These are phyloP conservation scores for Nevesoporus exiguus DNA, from an alignment of 768 basidiomycete genomes.

Conservation along the genomic window DNA sequence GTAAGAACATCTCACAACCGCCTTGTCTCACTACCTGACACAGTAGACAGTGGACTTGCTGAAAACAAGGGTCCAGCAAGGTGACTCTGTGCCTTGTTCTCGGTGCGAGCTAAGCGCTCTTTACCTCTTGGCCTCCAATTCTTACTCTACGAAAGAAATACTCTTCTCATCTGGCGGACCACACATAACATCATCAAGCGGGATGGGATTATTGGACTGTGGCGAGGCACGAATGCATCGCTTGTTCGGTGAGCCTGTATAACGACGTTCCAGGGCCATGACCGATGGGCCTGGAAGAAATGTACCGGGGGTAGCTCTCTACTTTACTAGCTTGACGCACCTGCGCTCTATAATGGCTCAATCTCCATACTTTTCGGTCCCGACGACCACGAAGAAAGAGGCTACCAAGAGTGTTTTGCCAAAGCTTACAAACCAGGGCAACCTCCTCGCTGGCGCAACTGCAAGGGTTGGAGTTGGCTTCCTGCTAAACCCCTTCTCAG, in stretches of 20 bases:
- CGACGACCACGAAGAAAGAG: slow-evolving; percentile 14
- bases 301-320: slow-evolving; percentile 89
- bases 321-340: slow-evolving; percentile 84
- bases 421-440: slow-evolving; percentile 70
- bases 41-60: slow-evolving; percentile 68
- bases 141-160: slow-evolving; percentile 26
- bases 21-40: background rate
- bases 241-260: slow-evolving; percentile 52
- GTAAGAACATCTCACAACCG: slow-evolving; percentile 33
- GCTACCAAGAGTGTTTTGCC: slow-evolving; percentile 55
- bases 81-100: slow-evolving; percentile 45
- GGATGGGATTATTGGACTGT: slow-evolving; percentile 70
- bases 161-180: slow-evolving; percentile 45
- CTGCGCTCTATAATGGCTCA: slow-evolving; percentile 73
- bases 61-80: slow-evolving; percentile 90
- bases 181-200: slow-evolving; percentile 54
- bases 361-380: slow-evolving; percentile 62
- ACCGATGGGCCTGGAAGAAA: slow-evolving; percentile 51
- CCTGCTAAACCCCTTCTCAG: slow-evolving; percentile 83
- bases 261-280: background rate
- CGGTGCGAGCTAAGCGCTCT: slow-evolving; percentile 32
- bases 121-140: background rate
- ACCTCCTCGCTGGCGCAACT: slow-evolving; percentile 82
- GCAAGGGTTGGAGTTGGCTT: slow-evolving; percentile 80
- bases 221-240: slow-evolving; percentile 86